phyloP scores from a whole-genome alignment of 2,329 filamentous ascomycete species.

The Fusarium veterinarium region DNA sequence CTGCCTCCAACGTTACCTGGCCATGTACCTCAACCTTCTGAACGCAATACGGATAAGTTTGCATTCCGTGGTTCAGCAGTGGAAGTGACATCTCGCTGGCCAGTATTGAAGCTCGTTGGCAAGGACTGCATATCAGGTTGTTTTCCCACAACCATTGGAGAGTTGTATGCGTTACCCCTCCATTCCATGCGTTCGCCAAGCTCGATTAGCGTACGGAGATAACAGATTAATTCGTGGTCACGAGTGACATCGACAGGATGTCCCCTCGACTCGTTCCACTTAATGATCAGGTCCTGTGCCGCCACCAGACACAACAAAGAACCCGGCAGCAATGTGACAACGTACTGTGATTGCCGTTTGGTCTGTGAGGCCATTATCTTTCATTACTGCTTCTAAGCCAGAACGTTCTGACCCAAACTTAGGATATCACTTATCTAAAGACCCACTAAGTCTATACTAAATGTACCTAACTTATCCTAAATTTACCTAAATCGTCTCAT shows the following conservation, averaged over 20 bases:
- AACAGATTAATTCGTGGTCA: background rate
- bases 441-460: background rate
- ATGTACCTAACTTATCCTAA: background rate
- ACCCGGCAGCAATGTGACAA: fast-evolving
- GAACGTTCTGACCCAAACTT: background rate
- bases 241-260: background rate
- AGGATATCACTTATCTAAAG: no score
- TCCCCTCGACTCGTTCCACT: fast-evolving
- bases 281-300: background rate
- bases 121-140: background rate
- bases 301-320: background rate
- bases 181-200: fast-evolving
- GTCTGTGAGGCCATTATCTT: background rate
- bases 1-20: fast-evolving
- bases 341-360: background rate
- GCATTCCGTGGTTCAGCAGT: fast-evolving
- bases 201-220: background rate
- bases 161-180: no score
- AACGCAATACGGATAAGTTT: no score
- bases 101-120: background rate
- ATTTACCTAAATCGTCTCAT: background rate
- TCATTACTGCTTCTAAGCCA: fast-evolving
- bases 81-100: background rate
- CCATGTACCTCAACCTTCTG: fast-evolving
- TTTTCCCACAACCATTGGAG: background rate